A percentile compares a stretch with the other conserved stretches of the same genome.
These are phyloP conservation scores for Medicago truncatula DNA, from an alignment of 306 rosid genomes.

Conservation along the genomic window DNA sequence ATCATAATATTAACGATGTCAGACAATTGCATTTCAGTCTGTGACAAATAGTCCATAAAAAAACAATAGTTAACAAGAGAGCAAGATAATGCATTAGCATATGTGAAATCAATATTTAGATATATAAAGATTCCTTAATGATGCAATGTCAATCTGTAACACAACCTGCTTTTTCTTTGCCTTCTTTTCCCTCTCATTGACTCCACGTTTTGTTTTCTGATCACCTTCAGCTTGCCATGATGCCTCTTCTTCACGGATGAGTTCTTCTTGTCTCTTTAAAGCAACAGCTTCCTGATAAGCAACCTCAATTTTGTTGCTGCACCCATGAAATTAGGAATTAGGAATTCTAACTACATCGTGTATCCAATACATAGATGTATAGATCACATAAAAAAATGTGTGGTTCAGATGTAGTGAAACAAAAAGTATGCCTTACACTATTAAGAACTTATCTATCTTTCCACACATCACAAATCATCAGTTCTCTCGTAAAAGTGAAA, in stretches of 20 bases:
- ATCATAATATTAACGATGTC: background rate
- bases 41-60: conserved; percentile 21
- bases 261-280: conserved; percentile 97
- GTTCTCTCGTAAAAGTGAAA: background rate
- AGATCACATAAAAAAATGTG: background rate
- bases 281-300: conserved; percentile 99
- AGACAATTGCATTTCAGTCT: conserved; percentile 28
- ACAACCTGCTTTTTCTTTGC: conserved; percentile 91
- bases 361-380: conserved; percentile 22
- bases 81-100: conserved; percentile 30
- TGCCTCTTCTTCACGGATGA: conserved; percentile 99
- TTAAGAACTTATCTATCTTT: background rate
- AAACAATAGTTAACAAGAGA: background rate
- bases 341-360: conserved; percentile 13
- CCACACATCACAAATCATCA: background rate
- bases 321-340: conserved; percentile 41
- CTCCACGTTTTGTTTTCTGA: conserved; percentile 81
- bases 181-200: conserved; percentile 85
- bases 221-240: conserved; percentile 94
- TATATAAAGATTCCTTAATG: conserved; percentile 18
- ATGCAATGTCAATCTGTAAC: conserved; percentile 4
- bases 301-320: conserved; percentile 97
- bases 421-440: background rate
- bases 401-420: background rate
- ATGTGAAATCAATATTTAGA: conserved; percentile 11